Percentiles rank a stretch among this genome's conserved stretches.
These are phyloP conservation scores for Cytidiella melzeri DNA, from an alignment of 768 basidiomycete species.

Conservation along the genomic window DNA sequence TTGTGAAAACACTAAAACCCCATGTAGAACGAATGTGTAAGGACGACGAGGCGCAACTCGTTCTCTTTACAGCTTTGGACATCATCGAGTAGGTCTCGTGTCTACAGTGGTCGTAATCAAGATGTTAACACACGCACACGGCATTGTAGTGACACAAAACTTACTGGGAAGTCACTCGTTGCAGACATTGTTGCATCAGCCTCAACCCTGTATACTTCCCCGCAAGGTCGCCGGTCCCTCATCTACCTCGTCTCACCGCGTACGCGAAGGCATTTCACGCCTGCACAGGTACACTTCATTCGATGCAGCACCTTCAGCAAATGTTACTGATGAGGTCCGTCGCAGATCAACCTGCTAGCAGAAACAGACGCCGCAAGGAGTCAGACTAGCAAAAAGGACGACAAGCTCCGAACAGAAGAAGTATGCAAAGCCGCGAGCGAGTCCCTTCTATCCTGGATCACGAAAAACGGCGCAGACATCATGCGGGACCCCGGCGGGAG, in stretches of 20 bases:
- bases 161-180: conserved; percentile 74
- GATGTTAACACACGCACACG: neutral
- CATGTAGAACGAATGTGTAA: conserved; percentile 84
- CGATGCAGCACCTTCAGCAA: neutral
- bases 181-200: conserved; percentile 58
- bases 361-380: conserved; percentile 66
- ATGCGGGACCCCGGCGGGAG: conserved; percentile 76
- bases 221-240: conserved; percentile 77
- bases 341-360: conserved; percentile 57
- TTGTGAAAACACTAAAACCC: conserved; percentile 83
- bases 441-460: conserved; percentile 65
- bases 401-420: conserved; percentile 56
- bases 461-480: conserved; percentile 51
- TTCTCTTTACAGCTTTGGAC: conserved; percentile 86
- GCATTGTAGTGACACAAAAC: conserved; percentile 77
- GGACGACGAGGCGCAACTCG: conserved; percentile 86
- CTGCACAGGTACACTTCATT: conserved; percentile 34
- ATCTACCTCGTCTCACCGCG: conserved; percentile 82
- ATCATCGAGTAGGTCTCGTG: conserved; percentile 66
- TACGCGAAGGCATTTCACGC: conserved; percentile 81
- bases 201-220: conserved; percentile 47
- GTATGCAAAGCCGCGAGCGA: conserved; percentile 69
- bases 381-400: conserved; percentile 82
- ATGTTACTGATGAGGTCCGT: neutral
- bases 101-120: neutral